A percentile compares a stretch with the other conserved stretches of the same genome.
Evolutionary conservation across 306 rosid genomes (phyloP).

Genomic region (Prunus mongolica): DNA sequence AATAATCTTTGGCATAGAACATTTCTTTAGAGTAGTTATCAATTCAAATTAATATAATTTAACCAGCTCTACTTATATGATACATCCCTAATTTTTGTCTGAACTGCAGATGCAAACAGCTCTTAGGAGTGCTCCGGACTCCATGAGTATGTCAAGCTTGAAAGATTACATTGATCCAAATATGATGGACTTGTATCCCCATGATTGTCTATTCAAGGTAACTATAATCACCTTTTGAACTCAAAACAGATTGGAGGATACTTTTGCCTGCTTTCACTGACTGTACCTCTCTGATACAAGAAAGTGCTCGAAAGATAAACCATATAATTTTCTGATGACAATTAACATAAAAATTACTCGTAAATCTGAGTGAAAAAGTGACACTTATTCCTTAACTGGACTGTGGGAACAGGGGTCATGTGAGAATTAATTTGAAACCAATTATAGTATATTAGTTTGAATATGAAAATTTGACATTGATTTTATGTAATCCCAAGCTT

Average conservation of each 20-base stretch:
- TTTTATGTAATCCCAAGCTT: background rate
- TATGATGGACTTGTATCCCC: conserved; percentile 96
- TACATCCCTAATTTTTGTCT: conserved; percentile 16
- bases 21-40: background rate
- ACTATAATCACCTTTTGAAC: conserved; percentile 5
- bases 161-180: conserved; percentile 73
- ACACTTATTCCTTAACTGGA: background rate
- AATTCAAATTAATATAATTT: background rate
- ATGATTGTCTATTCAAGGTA: conserved; percentile 94
- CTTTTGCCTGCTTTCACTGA: background rate
- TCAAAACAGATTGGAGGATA: background rate
- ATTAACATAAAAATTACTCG: background rate
- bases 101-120: conserved; percentile 84
- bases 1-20: background rate
- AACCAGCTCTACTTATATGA: background rate
- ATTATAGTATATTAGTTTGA: background rate
- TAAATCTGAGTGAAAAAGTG: background rate
- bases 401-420: background rate
- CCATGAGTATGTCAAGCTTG: conserved; percentile 76
- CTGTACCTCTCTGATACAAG: background rate
- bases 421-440: background rate
- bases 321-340: background rate
- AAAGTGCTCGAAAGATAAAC: background rate
- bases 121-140: conserved; percentile 71
- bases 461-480: background rate